Conservation (phyloP, 2,329 filamentous ascomycete genomes). For the Mycosphaerella arachidis region DNA sequence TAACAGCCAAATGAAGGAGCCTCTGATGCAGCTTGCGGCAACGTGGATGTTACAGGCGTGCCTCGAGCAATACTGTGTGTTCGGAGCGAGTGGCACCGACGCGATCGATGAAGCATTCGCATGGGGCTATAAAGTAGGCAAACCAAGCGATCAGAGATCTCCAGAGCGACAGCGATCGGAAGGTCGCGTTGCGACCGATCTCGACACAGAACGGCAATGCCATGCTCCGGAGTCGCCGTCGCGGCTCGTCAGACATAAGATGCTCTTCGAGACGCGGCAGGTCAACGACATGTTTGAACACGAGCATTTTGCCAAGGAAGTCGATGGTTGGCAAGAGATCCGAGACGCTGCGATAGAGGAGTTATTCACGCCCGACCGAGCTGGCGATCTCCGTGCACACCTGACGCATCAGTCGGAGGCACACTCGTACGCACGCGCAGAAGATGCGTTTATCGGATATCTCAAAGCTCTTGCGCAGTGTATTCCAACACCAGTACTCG, state of each 20-base stretch:
- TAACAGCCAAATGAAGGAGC: slow-evolving; percentile 31
- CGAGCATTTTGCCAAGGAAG: slow-evolving; percentile 1
- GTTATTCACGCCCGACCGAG: slow-evolving; percentile 14
- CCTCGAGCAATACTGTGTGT: slow-evolving; percentile 45
- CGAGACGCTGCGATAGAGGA: slow-evolving; percentile 33
- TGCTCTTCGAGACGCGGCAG: too few relatives aligned
- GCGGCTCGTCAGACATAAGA: slow-evolving; percentile 2
- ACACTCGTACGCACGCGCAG: slow-evolving; percentile 37
- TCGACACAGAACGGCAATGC: not conserved
- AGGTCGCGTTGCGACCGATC: not conserved
- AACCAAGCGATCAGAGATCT: slow-evolving; percentile 8
- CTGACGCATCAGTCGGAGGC: slow-evolving; percentile 27
- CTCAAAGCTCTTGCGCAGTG: slow-evolving; percentile 41
- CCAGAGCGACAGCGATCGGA: slow-evolving; percentile 6
- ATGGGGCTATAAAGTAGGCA: slow-evolving; percentile 37
- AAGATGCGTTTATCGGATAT: slow-evolving; percentile 38
- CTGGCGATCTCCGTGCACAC: slow-evolving; percentile 23
- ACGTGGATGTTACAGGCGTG: slow-evolving; percentile 49
- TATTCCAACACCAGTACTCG: slow-evolving; percentile 45
- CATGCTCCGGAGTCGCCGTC: not conserved
- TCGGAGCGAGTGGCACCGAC: slow-evolving; percentile 35
- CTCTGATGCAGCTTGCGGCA: slow-evolving; percentile 45
- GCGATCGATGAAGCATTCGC: slow-evolving; percentile 43
- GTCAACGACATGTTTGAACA: slow-evolving; percentile 34
- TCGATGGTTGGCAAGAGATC: slow-evolving; percentile 35